These are phyloP conservation scores for Aechmea fasciata DNA, from an alignment of 176 grass and related monocot species.

Conservation along the genomic window DNA sequence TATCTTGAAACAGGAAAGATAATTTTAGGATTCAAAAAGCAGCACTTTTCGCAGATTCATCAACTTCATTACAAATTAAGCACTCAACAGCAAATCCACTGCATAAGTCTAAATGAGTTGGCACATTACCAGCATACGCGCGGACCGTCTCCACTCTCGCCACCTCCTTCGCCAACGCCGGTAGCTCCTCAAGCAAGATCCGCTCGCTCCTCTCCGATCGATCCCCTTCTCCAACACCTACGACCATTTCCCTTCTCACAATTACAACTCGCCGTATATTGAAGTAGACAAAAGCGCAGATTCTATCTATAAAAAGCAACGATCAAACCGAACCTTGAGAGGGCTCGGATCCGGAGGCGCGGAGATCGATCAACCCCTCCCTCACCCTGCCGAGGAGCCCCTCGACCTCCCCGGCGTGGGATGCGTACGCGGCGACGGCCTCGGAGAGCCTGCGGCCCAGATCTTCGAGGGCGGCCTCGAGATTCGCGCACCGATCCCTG, in stretches of 20 bases:
- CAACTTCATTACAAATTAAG: background rate
- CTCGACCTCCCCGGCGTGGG: slow-evolving; percentile 25
- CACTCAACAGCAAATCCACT: too few relatives aligned
- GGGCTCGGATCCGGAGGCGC: slow-evolving; percentile 13
- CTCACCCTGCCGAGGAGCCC: slow-evolving; percentile 30
- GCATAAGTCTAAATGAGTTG: background rate
- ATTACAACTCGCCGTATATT: background rate
- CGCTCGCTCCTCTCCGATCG: slow-evolving; percentile 21
- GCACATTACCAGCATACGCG: slow-evolving; percentile 45
- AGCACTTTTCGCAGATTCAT: background rate
- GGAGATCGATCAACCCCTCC: slow-evolving; percentile 32
- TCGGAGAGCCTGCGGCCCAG: slow-evolving; percentile 22
- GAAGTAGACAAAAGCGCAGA: background rate
- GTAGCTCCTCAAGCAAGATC: slow-evolving; percentile 47
- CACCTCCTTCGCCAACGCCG: slow-evolving; percentile 70
- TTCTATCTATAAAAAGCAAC: slow-evolving; percentile 7
- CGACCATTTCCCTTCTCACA: background rate
- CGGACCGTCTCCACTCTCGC: slow-evolving; percentile 63
- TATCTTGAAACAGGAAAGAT: too few relatives aligned
- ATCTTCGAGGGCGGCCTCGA: slow-evolving; percentile 37
- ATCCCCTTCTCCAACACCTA: slow-evolving; percentile 26
- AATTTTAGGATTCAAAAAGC: too few relatives aligned
- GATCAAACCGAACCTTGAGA: slow-evolving; percentile 20
- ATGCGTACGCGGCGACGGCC: slow-evolving; percentile 26
- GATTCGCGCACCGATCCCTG: slow-evolving; percentile 43